A percentile compares a stretch with the other conserved stretches of the same genome.
Conservation (phyloP, 768 basidiomycete species). For the Boletellus ananas region DNA sequence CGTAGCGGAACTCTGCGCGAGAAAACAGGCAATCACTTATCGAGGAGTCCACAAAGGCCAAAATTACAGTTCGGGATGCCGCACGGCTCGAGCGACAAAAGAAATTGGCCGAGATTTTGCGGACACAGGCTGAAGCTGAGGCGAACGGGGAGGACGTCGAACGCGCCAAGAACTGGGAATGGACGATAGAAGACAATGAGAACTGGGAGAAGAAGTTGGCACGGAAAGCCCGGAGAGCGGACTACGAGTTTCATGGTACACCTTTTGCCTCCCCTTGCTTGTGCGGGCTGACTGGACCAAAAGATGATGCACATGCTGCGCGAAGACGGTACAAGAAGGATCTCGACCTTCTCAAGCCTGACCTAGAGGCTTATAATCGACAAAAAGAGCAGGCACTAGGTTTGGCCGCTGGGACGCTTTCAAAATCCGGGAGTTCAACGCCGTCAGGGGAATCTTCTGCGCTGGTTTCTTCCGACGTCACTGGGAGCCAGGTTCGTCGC, state of each 20-base stretch:
- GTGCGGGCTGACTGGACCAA: neutral
- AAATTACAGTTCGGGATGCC: constrained; percentile 72
- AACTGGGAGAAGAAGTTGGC: constrained; percentile 52
- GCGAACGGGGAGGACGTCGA: constrained; percentile 92
- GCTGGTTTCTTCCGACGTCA: constrained; percentile 51
- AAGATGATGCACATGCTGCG: constrained; percentile 90
- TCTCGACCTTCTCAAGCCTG: constrained; percentile 81
- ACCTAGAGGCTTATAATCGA: constrained; percentile 79
- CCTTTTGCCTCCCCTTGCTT: neutral
- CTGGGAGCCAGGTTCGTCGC: constrained; percentile 38
- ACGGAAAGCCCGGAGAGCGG: constrained; percentile 77
- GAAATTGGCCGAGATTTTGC: constrained; percentile 82
- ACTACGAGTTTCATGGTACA: constrained; percentile 90
- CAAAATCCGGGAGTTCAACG: constrained; percentile 34
- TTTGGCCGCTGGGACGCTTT: constrained; percentile 63
- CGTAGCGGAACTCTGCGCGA: constrained; percentile 69
- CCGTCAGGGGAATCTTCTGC: constrained; percentile 30
- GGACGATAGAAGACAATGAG: constrained; percentile 30
- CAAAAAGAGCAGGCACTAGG: constrained; percentile 88
- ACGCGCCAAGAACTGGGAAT: constrained; percentile 95
- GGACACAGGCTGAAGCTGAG: constrained; percentile 83
- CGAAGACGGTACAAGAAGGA: constrained; percentile 91
- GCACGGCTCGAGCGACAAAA: constrained; percentile 86
- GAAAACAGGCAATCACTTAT: constrained; percentile 85
- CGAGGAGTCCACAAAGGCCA: constrained; percentile 77